phyloP scores from a whole-genome alignment of 2,329 filamentous ascomycete genomes.

The Pseudopithomyces chartarum region DNA sequence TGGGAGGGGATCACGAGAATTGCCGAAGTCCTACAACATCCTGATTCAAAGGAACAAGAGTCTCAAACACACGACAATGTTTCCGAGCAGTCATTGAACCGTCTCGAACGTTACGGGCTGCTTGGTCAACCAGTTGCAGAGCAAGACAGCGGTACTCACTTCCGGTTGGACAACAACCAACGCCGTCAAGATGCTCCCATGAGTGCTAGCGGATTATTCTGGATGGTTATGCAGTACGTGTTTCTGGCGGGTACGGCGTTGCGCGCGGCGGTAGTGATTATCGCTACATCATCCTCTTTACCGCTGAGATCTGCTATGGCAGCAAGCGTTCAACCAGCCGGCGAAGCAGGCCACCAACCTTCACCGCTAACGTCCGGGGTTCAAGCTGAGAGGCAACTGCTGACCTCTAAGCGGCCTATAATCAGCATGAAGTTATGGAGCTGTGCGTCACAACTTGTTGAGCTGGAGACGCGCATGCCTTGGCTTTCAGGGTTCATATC shows the following conservation, averaged over 20 bases:
- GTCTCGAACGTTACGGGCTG: conserved; percentile 63
- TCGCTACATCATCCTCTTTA: conserved; percentile 71
- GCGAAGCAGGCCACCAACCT: conserved; percentile 38
- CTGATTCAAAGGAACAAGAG: conserved; percentile 35
- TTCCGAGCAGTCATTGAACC: conserved; percentile 43
- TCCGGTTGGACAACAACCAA: conserved; percentile 18
- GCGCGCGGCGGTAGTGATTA: conserved; percentile 67
- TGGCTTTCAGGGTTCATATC: conserved; percentile 81
- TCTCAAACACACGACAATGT: conserved; percentile 32
- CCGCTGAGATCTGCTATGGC: conserved; percentile 57
- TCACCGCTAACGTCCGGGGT: conserved; percentile 31
- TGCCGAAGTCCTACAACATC: conserved; percentile 53
- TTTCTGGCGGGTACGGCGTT: conserved; percentile 62
- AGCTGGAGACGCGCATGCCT: conserved; percentile 82
- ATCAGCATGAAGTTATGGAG: conserved; percentile 78
- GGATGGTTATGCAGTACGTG: conserved; percentile 59
- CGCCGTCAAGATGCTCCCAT: conserved; percentile 23
- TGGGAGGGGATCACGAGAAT: conserved; percentile 83
- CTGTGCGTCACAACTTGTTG: conserved; percentile 72
- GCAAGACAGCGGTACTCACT: conserved; percentile 21
- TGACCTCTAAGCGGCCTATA: conserved; percentile 63
- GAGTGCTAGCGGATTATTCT: conserved; percentile 52
- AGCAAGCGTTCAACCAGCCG: conserved; percentile 35
- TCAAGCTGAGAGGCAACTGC: conserved; percentile 39
- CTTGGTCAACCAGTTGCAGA: conserved; percentile 48